phyloP scores from a whole-genome alignment of 1,139 yeast species.

The Suhomyces yuchorum region DNA sequence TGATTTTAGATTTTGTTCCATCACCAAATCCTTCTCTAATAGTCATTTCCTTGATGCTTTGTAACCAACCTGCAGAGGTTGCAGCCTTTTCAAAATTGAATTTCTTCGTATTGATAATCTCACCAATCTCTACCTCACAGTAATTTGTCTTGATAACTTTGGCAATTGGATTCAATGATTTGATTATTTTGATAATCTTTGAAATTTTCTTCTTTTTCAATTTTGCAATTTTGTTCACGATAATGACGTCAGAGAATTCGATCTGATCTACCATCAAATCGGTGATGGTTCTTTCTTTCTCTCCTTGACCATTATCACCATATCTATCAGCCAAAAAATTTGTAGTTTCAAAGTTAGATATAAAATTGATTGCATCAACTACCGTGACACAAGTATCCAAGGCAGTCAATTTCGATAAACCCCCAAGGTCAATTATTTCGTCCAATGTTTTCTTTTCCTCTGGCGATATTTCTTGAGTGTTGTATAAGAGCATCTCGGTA shows the following conservation, averaged over 20 bases:
- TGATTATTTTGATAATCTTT: constrained; percentile 29
- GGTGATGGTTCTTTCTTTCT: constrained; percentile 45
- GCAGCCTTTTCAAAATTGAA: constrained; percentile 45
- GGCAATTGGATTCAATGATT: constrained; percentile 44
- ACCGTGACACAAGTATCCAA: constrained; percentile 52
- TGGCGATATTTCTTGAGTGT: constrained; percentile 17
- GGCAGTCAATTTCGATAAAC: constrained; percentile 37
- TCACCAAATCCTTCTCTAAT: constrained; percentile 37
- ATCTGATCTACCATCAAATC: constrained; percentile 50
- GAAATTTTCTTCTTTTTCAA: constrained; percentile 22
- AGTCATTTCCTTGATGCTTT: constrained; percentile 43
- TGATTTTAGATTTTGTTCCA: constrained; percentile 20
- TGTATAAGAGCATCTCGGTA: constrained; percentile 29
- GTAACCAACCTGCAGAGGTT: constrained; percentile 50
- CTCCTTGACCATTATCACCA: constrained; percentile 40
- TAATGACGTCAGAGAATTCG: constrained; percentile 46
- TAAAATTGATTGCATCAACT: constrained; percentile 43
- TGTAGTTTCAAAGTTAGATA: constrained; percentile 43
- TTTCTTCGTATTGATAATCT: constrained; percentile 35
- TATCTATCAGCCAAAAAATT: constrained; percentile 43
- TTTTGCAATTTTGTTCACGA: constrained; percentile 39
- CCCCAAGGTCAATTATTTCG: constrained; percentile 39
- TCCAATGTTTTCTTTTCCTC: constrained; percentile 30
- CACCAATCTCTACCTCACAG: constrained; percentile 35
- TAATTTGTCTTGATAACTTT: constrained; percentile 36